A percentile compares a stretch with the other conserved stretches of the same genome.
These are phyloP conservation scores for Botryotinia narcissicola DNA, from an alignment of 2,329 filamentous ascomycete species.

Conservation along the genomic window DNA sequence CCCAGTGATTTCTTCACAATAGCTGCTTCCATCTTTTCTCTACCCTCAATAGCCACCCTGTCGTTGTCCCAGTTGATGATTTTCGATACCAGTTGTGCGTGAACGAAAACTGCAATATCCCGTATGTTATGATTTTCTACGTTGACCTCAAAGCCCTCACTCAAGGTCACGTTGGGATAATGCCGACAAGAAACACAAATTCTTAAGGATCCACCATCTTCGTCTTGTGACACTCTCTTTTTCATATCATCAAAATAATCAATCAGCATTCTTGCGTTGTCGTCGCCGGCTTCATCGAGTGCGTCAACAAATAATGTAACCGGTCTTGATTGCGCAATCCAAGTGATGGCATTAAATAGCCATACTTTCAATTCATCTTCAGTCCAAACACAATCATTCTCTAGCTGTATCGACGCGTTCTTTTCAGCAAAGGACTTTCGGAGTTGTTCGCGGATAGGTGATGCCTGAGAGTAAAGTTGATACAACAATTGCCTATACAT, in stretches of 20 bases:
- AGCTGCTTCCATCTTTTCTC: slow-evolving; percentile 21
- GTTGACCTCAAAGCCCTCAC: slow-evolving; percentile 32
- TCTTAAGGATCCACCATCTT: neutral
- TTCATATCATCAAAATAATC: slow-evolving; percentile 18
- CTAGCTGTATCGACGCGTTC: neutral
- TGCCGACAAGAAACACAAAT: slow-evolving; percentile 32
- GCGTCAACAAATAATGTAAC: slow-evolving; percentile 24
- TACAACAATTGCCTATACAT: slow-evolving; percentile 41
- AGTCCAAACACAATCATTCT: slow-evolving; percentile 19
- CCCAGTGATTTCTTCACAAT: slow-evolving; percentile 37
- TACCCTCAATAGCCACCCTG: neutral
- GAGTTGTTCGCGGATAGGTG: neutral
- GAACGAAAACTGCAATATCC: slow-evolving; percentile 39
- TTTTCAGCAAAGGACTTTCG: neutral
- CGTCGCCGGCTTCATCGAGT: slow-evolving; percentile 23
- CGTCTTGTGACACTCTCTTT: neutral
- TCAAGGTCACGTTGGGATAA: slow-evolving; percentile 24
- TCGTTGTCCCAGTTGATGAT: neutral
- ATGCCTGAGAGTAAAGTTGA: slow-evolving; percentile 24
- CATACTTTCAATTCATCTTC: slow-evolving; percentile 15
- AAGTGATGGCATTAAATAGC: slow-evolving; percentile 5
- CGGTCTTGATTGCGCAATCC: neutral
- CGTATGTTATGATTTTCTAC: slow-evolving; percentile 36
- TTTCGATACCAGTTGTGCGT: slow-evolving; percentile 24
- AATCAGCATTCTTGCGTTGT: slow-evolving; percentile 15